phyloP scores from a whole-genome alignment of 768 basidiomycete species.

The Cyclocybe aegerita region DNA sequence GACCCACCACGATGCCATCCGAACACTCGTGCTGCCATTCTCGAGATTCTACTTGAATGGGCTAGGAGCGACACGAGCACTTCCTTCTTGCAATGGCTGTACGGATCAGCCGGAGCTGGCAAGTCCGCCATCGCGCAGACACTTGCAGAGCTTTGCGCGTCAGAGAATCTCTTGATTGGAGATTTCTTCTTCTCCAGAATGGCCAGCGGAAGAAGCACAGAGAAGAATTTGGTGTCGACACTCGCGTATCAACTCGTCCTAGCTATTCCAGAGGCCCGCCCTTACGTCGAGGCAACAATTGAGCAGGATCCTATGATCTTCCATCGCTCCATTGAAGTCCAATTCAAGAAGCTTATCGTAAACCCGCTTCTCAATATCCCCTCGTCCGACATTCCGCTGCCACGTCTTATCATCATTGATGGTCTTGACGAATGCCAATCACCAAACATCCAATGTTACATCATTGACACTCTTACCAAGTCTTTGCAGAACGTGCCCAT shows the following conservation, averaged over 20 bases:
- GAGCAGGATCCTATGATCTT: not conserved
- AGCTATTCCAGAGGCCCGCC: not conserved
- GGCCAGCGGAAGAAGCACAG: no score
- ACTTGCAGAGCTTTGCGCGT: slow-evolving; percentile 2
- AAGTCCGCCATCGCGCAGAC: slow-evolving; percentile 9
- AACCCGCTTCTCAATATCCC: not conserved
- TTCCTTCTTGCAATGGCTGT: slow-evolving; percentile 4
- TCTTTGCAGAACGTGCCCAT: not conserved
- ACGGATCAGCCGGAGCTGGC: slow-evolving; percentile 7
- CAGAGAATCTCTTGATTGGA: not conserved
- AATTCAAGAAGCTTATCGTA: not conserved
- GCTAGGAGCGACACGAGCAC: no score
- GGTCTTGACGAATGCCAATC: slow-evolving; percentile 4
- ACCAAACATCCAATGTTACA: not conserved
- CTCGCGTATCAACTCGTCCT: not conserved
- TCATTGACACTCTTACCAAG: not conserved
- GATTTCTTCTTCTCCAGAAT: slow-evolving; percentile 10
- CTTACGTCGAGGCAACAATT: not conserved
- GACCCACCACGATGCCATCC: slow-evolving; percentile 1
- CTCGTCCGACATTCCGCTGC: not conserved
- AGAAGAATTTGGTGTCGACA: not conserved
- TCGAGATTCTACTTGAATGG: no score
- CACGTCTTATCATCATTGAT: slow-evolving; percentile 2
- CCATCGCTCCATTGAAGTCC: not conserved
- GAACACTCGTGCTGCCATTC: not conserved